Evolutionary conservation across 495 filamentous ascomycete genomes (phyloP), one percentile per base, ranked within the genome.

Genomic region (Xylaria cubensis): DNA sequence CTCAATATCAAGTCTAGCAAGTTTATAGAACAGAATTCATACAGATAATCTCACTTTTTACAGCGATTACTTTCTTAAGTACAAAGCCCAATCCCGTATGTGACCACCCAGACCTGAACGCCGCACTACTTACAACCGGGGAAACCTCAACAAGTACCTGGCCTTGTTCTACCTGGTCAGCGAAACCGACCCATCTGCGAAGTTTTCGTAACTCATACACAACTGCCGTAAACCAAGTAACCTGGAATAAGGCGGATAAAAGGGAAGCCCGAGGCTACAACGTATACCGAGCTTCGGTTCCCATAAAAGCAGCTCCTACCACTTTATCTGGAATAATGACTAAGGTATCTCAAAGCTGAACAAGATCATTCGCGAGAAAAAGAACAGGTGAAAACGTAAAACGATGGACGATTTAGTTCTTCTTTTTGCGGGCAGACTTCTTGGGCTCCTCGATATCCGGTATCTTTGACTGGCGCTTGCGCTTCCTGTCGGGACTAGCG

Each of bases 401-500:
- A 58, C 29, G 5, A 19, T 7, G 10, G 24, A 53, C 12, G 2
- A 36, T n/a, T n/a, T 46, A 64, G 41, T 56, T 66, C 74, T 79
- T 81, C 85, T 87, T 87, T 83, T 86, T 87, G 64, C 85, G 83
- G 59, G 81, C 82, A 15, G 83, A 84, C 80, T 87, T 87, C 80
- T 87, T 87, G 39, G 85, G 84, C 66, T 87, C 85, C 75, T 85
- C 84, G 5, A 79, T 79, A 44, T 82, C 80, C 5, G 81, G 80
- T 9, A 79, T 81, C 77, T 86, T 86, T 65, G 84, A 85, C 13
- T 75, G 80, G 61, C 85, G 77, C 87, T 91, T 92, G 79, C 90
- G 89, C 88, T 92, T 93, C 87, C 90, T 91, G 63, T 86, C 85
- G 19, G 85, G 85, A 80, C 83, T 85, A 42, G 80, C 80, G 15